Evolutionary conservation across 108 stramenopile species (phyloP).

Genomic region (Halocafeteria seosinensis): DNA sequence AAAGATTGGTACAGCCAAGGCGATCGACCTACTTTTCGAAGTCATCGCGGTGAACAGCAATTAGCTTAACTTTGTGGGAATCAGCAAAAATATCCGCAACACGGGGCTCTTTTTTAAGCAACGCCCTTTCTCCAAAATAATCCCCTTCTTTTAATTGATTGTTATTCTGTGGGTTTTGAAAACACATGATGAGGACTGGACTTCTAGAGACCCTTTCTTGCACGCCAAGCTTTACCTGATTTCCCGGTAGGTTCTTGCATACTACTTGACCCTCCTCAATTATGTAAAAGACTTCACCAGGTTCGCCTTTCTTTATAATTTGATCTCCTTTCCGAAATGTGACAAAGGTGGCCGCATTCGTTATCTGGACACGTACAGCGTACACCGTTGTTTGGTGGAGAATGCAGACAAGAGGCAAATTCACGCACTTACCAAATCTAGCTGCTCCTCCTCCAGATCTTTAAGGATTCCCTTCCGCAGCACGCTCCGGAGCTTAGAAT

Average conservation of each 20-base stretch:
- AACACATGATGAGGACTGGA: no score
- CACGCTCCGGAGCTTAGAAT: not conserved
- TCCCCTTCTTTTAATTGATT: slow-evolving; percentile 11
- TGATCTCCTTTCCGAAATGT: not conserved
- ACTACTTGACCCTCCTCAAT: slow-evolving; percentile 46
- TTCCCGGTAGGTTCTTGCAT: slow-evolving; percentile 24
- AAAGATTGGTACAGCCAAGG: no score
- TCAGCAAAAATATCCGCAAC: slow-evolving; percentile 15
- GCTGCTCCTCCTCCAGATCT: not conserved
- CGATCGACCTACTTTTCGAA: no score
- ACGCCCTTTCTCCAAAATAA: slow-evolving; percentile 25
- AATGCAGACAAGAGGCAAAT: no score
- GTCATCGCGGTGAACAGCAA: slow-evolving; percentile 3
- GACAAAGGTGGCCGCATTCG: not conserved
- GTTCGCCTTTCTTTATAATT: not conserved
- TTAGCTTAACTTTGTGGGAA: not conserved
- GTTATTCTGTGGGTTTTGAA: slow-evolving; percentile 2
- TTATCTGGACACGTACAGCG: no score
- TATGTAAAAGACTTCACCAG: slow-evolving; percentile 47
- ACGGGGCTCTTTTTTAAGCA: slow-evolving; percentile 19
- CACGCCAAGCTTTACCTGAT: no score
- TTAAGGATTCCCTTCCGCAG: not conserved
- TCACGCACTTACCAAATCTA: no score
- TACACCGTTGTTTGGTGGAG: no score
- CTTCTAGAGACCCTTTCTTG: no score